Percentiles rank a stretch among this genome's conserved stretches.
These are phyloP conservation scores for Arthrobotrys musiformis DNA, from an alignment of 2,329 filamentous ascomycete genomes.

Conservation along the genomic window DNA sequence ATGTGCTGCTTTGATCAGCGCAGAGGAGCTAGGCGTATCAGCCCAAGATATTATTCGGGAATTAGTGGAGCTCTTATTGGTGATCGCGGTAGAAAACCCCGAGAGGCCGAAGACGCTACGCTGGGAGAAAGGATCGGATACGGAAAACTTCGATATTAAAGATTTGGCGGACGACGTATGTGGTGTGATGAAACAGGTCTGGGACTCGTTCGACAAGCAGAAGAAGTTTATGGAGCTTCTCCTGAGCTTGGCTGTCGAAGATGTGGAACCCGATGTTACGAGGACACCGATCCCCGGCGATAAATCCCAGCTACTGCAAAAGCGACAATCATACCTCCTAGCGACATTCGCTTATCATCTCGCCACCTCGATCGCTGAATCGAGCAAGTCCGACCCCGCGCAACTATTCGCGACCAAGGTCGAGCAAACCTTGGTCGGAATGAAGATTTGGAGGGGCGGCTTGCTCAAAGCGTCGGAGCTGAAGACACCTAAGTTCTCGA, in stretches of 20 bases:
- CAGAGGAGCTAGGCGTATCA: constrained; percentile 1
- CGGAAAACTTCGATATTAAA: constrained; percentile 32
- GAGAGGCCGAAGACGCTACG: neutral
- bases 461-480: constrained; percentile 46
- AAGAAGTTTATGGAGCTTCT: constrained; percentile 27
- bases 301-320: constrained; percentile 38
- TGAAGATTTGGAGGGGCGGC: constrained; percentile 46
- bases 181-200: constrained; percentile 18
- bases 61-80: constrained; percentile 36
- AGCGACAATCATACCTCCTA: constrained; percentile 44
- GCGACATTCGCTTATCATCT: constrained; percentile 48
- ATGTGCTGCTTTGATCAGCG: constrained; percentile 2
- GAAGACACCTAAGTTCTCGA: constrained; percentile 53
- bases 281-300: constrained; percentile 27
- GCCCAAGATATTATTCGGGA: constrained; percentile 29
- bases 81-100: constrained; percentile 43
- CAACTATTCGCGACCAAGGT: constrained; percentile 25
- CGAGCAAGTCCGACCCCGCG: constrained; percentile 30
- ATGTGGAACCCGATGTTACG: constrained; percentile 16
- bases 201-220: constrained; percentile 10
- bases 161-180: constrained; percentile 33
- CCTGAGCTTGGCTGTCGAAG: constrained; percentile 25
- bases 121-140: neutral
- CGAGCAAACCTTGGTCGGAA: constrained; percentile 32
- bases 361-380: constrained; percentile 37